A percentile compares a stretch with the other conserved stretches of the same genome.
These are phyloP conservation scores for Calonectria naviculata DNA, from an alignment of 2,329 filamentous ascomycete genomes.

Conservation along the genomic window DNA sequence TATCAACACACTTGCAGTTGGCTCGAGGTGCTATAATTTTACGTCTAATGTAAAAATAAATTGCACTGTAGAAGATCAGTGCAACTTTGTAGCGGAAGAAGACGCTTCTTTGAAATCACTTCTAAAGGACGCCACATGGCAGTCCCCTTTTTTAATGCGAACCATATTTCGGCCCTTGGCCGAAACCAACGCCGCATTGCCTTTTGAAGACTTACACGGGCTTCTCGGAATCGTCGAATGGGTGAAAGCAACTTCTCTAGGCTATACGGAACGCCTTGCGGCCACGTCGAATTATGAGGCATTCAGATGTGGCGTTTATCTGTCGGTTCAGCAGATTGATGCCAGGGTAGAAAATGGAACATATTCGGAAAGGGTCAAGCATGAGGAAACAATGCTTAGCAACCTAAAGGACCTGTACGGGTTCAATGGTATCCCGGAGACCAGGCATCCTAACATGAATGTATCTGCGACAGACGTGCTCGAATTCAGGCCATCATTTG, in stretches of 20 bases:
- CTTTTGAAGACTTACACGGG: background rate
- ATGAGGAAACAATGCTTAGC: background rate
- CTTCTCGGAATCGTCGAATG: background rate
- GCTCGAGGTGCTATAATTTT: background rate
- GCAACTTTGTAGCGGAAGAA: background rate
- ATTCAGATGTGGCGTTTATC: background rate
- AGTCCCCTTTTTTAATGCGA: background rate
- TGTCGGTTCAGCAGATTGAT: background rate
- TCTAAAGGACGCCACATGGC: background rate
- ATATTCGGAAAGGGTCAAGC: background rate
- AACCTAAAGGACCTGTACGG: background rate
- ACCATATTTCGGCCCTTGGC: background rate
- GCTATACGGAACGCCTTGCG: background rate
- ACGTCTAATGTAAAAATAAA: background rate
- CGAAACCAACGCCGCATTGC: background rate
- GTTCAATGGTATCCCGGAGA: background rate
- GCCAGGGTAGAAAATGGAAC: background rate
- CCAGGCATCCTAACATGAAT: too few relatives aligned
- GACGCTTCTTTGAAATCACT: background rate
- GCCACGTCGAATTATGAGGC: background rate
- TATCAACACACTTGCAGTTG: background rate
- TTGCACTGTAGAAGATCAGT: background rate
- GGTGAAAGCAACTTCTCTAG: background rate
- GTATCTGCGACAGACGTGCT: too few relatives aligned
- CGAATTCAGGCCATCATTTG: background rate